Evolutionary conservation across 768 basidiomycete genomes (phyloP).

Genomic region (Phlebiopsis gigantea): DNA sequence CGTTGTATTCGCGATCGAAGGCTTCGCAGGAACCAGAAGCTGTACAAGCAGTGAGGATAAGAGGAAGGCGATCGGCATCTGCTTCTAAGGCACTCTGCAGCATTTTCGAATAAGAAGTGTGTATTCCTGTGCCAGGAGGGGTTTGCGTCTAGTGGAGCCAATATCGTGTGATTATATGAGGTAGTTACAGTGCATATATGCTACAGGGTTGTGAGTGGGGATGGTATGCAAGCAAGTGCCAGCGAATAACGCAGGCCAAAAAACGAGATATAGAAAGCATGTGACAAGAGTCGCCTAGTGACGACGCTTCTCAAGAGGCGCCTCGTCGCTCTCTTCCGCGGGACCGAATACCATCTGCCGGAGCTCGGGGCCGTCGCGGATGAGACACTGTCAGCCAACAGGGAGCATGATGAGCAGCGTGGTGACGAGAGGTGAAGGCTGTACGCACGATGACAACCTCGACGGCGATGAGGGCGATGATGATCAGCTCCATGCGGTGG

Average conservation of each 20-base stretch:
- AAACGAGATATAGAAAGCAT: too few species aligned
- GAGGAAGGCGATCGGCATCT: too few species aligned
- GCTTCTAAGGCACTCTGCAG: too few species aligned
- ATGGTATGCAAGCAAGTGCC: not conserved
- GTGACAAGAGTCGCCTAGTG: too few species aligned
- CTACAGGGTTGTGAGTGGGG: not conserved
- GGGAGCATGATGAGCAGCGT: too few species aligned
- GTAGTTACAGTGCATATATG: not conserved
- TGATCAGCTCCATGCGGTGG: conserved; percentile 93
- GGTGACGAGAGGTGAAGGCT: not conserved
- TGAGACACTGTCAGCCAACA: conserved; percentile 51
- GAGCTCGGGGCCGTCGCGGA: conserved; percentile 74
- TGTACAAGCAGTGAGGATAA: too few species aligned
- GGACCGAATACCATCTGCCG: conserved; percentile 36
- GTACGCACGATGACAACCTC: conserved; percentile 83
- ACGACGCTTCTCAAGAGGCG: not conserved
- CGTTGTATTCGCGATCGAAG: too few species aligned
- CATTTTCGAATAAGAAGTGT: too few species aligned
- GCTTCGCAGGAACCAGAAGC: too few species aligned
- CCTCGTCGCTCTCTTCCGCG: not conserved
- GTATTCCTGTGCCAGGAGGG: too few species aligned
- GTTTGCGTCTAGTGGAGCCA: too few species aligned
- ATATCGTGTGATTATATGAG: not conserved
- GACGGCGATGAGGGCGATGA: conserved; percentile 90
- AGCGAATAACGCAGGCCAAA: too few species aligned